phyloP scores from a whole-genome alignment of 441 rosid species.

The Breynia disticha region DNA sequence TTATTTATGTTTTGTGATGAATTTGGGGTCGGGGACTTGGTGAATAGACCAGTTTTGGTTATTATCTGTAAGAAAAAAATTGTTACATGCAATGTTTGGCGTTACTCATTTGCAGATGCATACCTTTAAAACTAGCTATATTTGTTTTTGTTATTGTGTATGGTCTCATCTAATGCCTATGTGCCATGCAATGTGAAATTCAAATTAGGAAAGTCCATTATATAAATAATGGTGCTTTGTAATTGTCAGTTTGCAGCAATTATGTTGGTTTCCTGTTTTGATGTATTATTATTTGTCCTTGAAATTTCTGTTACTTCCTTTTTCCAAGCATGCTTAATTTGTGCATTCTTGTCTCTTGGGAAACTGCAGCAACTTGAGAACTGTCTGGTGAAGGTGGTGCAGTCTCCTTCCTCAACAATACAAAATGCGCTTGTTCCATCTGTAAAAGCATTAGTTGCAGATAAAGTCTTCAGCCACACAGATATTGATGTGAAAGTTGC shows the following conservation, averaged over 20 bases:
- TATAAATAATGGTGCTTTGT: too few species aligned
- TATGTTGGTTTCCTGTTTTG: neutral
- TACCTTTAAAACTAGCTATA: too few species aligned
- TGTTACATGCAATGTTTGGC: neutral
- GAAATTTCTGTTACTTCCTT: neutral
- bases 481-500: slow-evolving; percentile 76
- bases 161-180: too few species aligned
- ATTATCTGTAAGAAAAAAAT: neutral
- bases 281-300: neutral
- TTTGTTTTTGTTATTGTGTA: too few species aligned
- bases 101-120: neutral
- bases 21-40: too few species aligned
- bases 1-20: too few species aligned
- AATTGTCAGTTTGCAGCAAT: neutral
- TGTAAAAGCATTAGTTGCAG: slow-evolving; percentile 57
- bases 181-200: too few species aligned
- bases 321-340: neutral
- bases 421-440: slow-evolving; percentile 67
- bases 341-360: slow-evolving; percentile 1
- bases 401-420: slow-evolving; percentile 69
- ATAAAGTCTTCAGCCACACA: slow-evolving; percentile 56
- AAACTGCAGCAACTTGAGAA: slow-evolving; percentile 57
- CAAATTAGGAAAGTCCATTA: too few species aligned
- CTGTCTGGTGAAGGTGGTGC: slow-evolving; percentile 67
- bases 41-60: neutral